phyloP scores from a whole-genome alignment of 108 stramenopile species.

The Fragilariopsis cylindrus region DNA sequence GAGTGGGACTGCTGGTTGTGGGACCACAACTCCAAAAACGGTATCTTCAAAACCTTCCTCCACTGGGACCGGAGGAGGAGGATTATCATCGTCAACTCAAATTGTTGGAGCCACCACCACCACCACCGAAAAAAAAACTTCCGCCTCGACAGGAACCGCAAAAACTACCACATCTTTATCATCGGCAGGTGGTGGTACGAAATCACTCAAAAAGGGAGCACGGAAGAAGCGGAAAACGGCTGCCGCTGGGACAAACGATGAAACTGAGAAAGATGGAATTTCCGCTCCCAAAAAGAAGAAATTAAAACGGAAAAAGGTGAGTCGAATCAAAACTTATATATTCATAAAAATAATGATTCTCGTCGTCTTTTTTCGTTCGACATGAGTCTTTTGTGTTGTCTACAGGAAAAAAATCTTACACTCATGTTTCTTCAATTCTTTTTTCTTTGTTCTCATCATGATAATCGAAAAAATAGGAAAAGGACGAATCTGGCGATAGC shows the following conservation, averaged over 20 bases:
- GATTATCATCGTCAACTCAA: no score
- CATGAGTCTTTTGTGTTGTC: not conserved
- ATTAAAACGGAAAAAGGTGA: slow-evolving; percentile 31
- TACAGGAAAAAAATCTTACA: no score
- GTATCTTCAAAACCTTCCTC: no score
- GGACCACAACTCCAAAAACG: no score
- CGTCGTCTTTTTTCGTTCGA: not conserved
- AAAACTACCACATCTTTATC: not conserved
- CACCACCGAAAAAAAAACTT: not conserved
- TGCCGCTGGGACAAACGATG: not conserved
- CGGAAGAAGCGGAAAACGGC: slow-evolving; percentile 39
- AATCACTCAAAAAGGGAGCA: slow-evolving; percentile 20
- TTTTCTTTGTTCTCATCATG: not conserved
- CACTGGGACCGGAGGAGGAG: no score
- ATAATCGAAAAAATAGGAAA: not conserved
- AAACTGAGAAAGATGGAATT: slow-evolving; percentile 10
- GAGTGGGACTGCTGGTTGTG: no score
- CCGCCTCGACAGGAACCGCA: not conserved
- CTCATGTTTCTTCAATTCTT: not conserved
- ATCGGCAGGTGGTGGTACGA: not conserved
- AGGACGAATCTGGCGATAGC: slow-evolving; percentile 29
- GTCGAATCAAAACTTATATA: slow-evolving; percentile 4
- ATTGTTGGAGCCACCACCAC: no score
- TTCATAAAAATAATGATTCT: not conserved
- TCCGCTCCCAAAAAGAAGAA: slow-evolving; percentile 28